These are phyloP conservation scores for Aspergillus amoenus DNA, from an alignment of 2,329 filamentous ascomycete species.

Conservation along the genomic window DNA sequence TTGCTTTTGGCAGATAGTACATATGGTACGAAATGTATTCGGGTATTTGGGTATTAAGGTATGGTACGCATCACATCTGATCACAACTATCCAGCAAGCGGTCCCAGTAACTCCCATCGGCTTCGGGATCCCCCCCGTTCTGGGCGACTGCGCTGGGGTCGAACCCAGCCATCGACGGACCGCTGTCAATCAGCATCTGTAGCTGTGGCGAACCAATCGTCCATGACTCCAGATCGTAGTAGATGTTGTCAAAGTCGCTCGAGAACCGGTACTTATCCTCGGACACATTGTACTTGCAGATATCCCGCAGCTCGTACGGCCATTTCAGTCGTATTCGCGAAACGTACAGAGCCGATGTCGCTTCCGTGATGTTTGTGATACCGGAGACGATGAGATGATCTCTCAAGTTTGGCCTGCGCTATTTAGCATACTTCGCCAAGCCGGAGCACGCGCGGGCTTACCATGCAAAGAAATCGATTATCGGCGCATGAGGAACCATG, in stretches of 20 bases:
- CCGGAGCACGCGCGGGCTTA: neutral
- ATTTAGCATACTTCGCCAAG: neutral
- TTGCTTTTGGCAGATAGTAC: neutral
- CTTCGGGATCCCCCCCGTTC: neutral
- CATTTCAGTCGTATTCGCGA: conserved; percentile 10
- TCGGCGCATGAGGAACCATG: conserved; percentile 10
- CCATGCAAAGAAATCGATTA: conserved; percentile 15
- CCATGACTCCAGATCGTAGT: conserved; percentile 11
- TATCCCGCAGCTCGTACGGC: conserved; percentile 13
- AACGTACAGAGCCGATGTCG: conserved; percentile 6
- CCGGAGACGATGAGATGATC: conserved; percentile 10
- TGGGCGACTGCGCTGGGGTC: neutral
- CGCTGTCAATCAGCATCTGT: conserved; percentile 7
- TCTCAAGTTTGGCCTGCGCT: conserved; percentile 10
- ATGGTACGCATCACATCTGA: neutral
- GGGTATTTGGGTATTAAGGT: neutral
- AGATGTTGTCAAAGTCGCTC: conserved; percentile 5
- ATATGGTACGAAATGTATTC: neutral
- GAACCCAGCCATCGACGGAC: neutral
- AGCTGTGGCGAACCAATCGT: neutral
- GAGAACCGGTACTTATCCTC: conserved; percentile 10
- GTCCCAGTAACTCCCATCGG: conserved; percentile 2
- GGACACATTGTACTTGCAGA: conserved; percentile 9
- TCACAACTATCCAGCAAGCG: conserved; percentile 4
- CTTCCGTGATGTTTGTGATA: conserved; percentile 4